Evolutionary conservation across 352 stramenopile genomes (phyloP).

Genomic region (Pythium insidiosum): DNA sequence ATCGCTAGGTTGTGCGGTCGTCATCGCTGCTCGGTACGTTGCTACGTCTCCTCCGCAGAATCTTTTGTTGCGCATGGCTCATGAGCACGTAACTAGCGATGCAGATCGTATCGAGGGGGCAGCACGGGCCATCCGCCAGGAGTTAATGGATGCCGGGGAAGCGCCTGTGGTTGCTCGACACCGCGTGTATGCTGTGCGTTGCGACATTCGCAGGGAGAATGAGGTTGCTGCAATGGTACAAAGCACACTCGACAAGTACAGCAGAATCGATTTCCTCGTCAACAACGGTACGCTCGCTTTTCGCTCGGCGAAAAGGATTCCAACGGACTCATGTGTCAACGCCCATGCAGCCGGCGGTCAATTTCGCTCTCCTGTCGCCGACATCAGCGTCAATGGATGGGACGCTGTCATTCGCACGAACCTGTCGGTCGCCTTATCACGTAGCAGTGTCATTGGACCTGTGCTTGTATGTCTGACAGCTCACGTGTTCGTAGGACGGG

Average conservation of each 20-base stretch:
- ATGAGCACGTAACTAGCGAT: slow-evolving; percentile 28
- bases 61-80: neutral
- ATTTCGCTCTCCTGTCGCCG: slow-evolving; percentile 84
- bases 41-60: neutral
- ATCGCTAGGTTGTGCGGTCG: slow-evolving; percentile 62
- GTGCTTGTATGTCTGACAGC: neutral
- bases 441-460: neutral
- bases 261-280: slow-evolving; percentile 87
- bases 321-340: slow-evolving; percentile 1
- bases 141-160: slow-evolving; percentile 26
- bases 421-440: slow-evolving; percentile 27
- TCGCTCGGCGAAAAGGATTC: neutral
- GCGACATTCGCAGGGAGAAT: slow-evolving; percentile 69
- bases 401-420: slow-evolving; percentile 91
- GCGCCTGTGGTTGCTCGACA: slow-evolving; percentile 25
- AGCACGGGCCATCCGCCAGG: slow-evolving; percentile 41
- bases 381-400: slow-evolving; percentile 89
- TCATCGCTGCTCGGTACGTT: slow-evolving; percentile 66
- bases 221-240: slow-evolving; percentile 30
- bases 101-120: slow-evolving; percentile 47
- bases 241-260: slow-evolving; percentile 65
- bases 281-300: slow-evolving; percentile 73
- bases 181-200: slow-evolving; percentile 48
- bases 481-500: slow-evolving; percentile 39
- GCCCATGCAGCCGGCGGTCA: slow-evolving; percentile 73